These are phyloP conservation scores for Sugiyamaella paludigena DNA, from an alignment of 1,139 yeast species.

Conservation along the genomic window DNA sequence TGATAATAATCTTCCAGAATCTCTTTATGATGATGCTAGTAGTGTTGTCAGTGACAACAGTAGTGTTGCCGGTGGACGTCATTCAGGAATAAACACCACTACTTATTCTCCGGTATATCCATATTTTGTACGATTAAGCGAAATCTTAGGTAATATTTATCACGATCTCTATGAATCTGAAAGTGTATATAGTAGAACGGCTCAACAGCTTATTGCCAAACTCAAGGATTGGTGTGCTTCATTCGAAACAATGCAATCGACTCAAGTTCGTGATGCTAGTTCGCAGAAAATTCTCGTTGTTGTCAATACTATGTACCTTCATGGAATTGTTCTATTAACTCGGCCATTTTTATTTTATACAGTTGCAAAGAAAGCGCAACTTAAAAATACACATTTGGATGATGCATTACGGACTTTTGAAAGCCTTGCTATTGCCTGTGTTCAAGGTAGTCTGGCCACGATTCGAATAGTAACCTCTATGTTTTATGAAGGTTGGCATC, in stretches of 20 bases:
- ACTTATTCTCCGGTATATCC: background rate
- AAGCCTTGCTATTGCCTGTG: conserved; percentile 12
- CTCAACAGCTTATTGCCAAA: conserved; percentile 8
- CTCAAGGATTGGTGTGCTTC: conserved; percentile 10
- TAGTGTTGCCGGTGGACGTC: background rate
- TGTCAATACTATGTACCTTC: conserved; percentile 11
- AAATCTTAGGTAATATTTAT: conserved; percentile 11
- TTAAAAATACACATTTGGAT: conserved; percentile 10
- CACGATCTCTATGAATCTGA: conserved; percentile 11
- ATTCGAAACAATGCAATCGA: conserved; percentile 3
- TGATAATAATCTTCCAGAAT: conserved; percentile 3
- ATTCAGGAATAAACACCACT: background rate
- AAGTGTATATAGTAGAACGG: conserved; percentile 8
- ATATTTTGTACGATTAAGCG: conserved; percentile 12
- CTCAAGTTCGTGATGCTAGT: background rate
- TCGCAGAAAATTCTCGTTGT: conserved; percentile 2
- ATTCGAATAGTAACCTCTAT: conserved; percentile 1
- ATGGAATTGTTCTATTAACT: conserved; percentile 16
- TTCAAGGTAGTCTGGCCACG: conserved; percentile 14
- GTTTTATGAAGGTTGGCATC: conserved; percentile 6
- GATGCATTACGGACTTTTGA: conserved; percentile 14
- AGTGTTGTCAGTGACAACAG: background rate
- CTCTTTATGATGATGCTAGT: conserved; percentile 3
- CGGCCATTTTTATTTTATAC: conserved; percentile 17
- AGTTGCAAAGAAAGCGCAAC: conserved; percentile 14